Evolutionary conservation across 371 early-diverging fungal genomes (phyloP), one percentile per base, ranked within the genome.

Genomic region (Funneliformis caledonium): DNA sequence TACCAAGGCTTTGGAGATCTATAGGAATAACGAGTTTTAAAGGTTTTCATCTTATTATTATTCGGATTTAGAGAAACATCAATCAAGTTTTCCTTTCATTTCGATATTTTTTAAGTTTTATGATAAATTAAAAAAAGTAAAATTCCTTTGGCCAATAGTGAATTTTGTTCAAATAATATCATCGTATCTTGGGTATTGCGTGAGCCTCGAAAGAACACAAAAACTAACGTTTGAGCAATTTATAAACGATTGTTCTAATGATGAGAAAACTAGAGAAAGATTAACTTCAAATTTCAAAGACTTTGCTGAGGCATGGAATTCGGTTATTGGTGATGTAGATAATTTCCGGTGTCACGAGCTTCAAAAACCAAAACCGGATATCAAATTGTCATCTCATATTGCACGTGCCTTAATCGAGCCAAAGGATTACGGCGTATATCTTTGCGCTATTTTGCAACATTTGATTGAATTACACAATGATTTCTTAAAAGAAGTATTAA

Each of bases 231-330:
- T 81, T 42, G 8, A 26, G 10, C 26, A 50, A 12, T 81, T 78
- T 47, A 67, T 81, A 11, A 37, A 64, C 1, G 16, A 61, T 42
- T 42, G 75, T 50, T 43, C 67, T 4, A 70, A 69, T 22, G 37
- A 26, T 43, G 43, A n/a, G 11, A 42, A 22, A 16, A n/a, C 4
- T 16, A 26, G 56, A 60, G 72, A 80, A 14, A 26, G 19, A 19
- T 48, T n/a, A 11, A 42, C 42, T 10, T 56, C 26, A 8, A 26
- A 61, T 10, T 81, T 81, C 61, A 52, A 60, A 14, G 69, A 76
- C 5, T 81, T 81, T 45, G n/a, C 16, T 12, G 37, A 56, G 37
- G 69, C 81, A 6, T 81, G 78, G 77, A 81, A 81, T 64, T 14
- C 12, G 6, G 45, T 68, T 6, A 76, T 69, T 16, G 16, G 42